These are phyloP conservation scores for Claviceps maximensis DNA, from an alignment of 2,329 filamentous ascomycete species.

Conservation along the genomic window DNA sequence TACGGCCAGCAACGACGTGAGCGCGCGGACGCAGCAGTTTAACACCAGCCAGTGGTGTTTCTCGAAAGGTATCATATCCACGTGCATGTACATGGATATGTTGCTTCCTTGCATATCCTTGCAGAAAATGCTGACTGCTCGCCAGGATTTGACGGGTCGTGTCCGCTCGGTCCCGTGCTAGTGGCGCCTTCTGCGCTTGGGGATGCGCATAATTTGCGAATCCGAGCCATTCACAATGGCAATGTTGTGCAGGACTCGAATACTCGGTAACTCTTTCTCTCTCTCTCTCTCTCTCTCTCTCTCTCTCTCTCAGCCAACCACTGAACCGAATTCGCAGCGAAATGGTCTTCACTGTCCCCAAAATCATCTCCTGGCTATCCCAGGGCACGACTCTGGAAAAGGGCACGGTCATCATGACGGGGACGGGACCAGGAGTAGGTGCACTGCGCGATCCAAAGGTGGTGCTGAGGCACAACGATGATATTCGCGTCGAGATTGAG, in stretches of 20 bases:
- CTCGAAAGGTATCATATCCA: slow-evolving; percentile 20
- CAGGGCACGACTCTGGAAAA: slow-evolving; percentile 46
- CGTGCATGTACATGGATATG: background rate
- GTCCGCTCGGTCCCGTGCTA: slow-evolving; percentile 30
- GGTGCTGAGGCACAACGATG: slow-evolving; percentile 22
- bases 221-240: slow-evolving; percentile 23
- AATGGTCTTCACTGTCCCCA: slow-evolving; percentile 45
- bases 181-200: slow-evolving; percentile 17
- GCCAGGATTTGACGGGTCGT: slow-evolving; percentile 31
- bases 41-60: slow-evolving; percentile 28
- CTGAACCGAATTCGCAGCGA: too few relatives aligned
- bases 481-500: slow-evolving; percentile 25
- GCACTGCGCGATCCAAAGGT: slow-evolving; percentile 26
- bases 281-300: background rate
- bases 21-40: slow-evolving; percentile 23
- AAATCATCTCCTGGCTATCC: slow-evolving; percentile 43
- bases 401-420: slow-evolving; percentile 50
- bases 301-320: background rate
- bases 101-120: too few relatives aligned
- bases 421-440: slow-evolving; percentile 35
- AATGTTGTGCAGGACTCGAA: slow-evolving; percentile 23
- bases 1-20: slow-evolving; percentile 26
- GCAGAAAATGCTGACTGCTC: background rate
- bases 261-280: slow-evolving; percentile 12
- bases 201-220: slow-evolving; percentile 18